Conservation (phyloP, 805 yeast species). For the Debaryomyces prosopidis region DNA sequence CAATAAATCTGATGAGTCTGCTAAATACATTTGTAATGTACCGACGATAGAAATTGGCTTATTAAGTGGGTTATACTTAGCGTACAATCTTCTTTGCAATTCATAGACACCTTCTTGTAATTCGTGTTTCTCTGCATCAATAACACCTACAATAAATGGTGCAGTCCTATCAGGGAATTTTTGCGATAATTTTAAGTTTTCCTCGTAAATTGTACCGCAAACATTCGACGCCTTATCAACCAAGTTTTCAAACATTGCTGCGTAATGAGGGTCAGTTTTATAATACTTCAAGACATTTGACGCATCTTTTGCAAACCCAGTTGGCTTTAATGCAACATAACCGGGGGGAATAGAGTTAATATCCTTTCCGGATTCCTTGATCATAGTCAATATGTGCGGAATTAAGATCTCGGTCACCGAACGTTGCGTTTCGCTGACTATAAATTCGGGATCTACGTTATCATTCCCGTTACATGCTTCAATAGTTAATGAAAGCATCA, state of each 20-base stretch:
- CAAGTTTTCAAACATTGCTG: constrained; percentile 52
- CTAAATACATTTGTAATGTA: constrained; percentile 89
- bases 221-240: constrained; percentile 66
- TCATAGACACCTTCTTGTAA: constrained; percentile 91
- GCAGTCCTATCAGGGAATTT: constrained; percentile 64
- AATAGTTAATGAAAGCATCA: constrained; percentile 93
- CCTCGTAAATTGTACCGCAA: constrained; percentile 54
- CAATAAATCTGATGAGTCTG: constrained; percentile 65
- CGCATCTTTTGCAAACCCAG: constrained; percentile 81
- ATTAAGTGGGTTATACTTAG: constrained; percentile 63
- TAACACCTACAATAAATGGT: constrained; percentile 73
- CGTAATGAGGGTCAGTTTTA: constrained; percentile 49
- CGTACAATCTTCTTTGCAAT: constrained; percentile 78
- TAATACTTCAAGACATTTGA: constrained; percentile 68
- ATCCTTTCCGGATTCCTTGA: constrained; percentile 44
- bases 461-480: constrained; percentile 87
- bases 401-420: constrained; percentile 68
- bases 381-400: constrained; percentile 68
- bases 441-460: constrained; percentile 56
- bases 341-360: constrained; percentile 82
- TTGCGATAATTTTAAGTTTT: constrained; percentile 49
- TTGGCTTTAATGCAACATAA: constrained; percentile 90
- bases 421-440: constrained; percentile 61
- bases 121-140: constrained; percentile 90
- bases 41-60: constrained; percentile 75